phyloP scores from a whole-genome alignment of 208 protist species.

The Kentomonas sorsogonicus region DNA sequence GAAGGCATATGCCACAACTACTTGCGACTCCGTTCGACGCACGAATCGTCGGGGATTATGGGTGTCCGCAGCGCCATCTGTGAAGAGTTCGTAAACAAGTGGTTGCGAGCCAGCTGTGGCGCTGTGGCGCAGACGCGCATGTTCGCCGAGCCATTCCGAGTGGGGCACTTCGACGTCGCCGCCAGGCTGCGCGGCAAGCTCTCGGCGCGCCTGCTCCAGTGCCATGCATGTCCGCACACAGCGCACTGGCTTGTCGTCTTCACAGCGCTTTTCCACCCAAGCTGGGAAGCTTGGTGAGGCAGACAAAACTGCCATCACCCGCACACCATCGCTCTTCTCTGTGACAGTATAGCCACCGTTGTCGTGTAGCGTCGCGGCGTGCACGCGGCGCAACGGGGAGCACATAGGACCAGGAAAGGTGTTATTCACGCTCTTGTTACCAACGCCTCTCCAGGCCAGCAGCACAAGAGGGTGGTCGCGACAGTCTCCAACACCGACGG shows the following conservation, averaged over 20 bases:
- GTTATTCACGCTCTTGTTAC: no score
- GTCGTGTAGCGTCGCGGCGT: conserved; percentile 20
- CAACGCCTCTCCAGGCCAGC: no score
- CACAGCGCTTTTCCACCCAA: conserved; percentile 17
- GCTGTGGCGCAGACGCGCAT: no score
- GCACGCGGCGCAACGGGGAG: conserved; percentile 51
- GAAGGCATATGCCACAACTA: conserved; percentile 26
- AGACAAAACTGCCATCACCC: conserved; percentile 42
- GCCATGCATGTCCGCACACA: conserved; percentile 8
- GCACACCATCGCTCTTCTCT: conserved; percentile 80
- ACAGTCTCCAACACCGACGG: no score
- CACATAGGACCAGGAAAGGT: conserved; percentile 75
- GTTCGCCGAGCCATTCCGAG: no score
- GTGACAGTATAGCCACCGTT: conserved; percentile 48
- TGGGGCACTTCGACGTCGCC: no score
- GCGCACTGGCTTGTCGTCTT: neutral
- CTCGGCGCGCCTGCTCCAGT: conserved; percentile 15
- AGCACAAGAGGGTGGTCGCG: no score
- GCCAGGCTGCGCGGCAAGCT: no score
- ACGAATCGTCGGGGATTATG: neutral
- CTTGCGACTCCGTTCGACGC: neutral
- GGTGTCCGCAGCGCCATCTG: neutral
- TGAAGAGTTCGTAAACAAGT: no score
- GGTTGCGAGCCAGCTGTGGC: no score
- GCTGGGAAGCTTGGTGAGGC: conserved; percentile 25